Percentiles rank a stretch among this genome's conserved stretches.
phyloP scores from a whole-genome alignment of 148 eudicot species.

The Rhododendron vialii region DNA sequence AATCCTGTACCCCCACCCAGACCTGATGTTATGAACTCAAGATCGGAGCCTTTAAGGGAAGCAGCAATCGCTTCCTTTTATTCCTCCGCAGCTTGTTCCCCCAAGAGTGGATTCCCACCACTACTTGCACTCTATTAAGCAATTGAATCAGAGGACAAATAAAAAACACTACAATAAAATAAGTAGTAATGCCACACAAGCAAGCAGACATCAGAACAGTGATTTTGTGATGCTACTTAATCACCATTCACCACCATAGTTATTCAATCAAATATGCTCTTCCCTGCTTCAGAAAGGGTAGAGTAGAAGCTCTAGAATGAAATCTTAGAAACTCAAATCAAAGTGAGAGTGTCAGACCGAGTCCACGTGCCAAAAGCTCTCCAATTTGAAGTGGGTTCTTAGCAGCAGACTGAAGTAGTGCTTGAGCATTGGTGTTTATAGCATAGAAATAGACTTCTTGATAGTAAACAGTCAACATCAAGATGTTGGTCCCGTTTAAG shows the following conservation, averaged over 20 bases:
- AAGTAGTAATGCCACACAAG: neutral
- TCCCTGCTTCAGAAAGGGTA: neutral
- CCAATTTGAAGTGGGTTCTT: conserved; percentile 90
- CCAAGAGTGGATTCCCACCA: conserved; percentile 88
- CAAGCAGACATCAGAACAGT: neutral
- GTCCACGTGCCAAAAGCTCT: conserved; percentile 95
- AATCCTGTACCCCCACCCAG: conserved; percentile 99
- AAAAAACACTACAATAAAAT: neutral
- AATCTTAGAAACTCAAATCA: neutral
- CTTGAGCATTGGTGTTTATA: conserved; percentile 83
- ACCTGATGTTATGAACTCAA: conserved; percentile 92
- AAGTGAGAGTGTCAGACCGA: conserved; percentile 49
- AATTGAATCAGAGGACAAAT: conserved; percentile 10
- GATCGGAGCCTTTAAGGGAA: conserved; percentile 92
- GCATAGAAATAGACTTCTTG: conserved; percentile 64
- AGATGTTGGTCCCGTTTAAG: neutral
- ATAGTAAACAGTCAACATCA: conserved; percentile 18
- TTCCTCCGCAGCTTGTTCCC: conserved; percentile 97
- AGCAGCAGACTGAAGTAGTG: conserved; percentile 77
- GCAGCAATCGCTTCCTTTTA: conserved; percentile 75
- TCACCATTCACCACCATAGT: neutral
- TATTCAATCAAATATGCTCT: neutral
- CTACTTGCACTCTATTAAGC: conserved; percentile 56
- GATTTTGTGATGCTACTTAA: neutral
- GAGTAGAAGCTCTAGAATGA: neutral